Base-by-base conservation (phyloP, 257 asterid species). In the Vinca minor region DNA sequence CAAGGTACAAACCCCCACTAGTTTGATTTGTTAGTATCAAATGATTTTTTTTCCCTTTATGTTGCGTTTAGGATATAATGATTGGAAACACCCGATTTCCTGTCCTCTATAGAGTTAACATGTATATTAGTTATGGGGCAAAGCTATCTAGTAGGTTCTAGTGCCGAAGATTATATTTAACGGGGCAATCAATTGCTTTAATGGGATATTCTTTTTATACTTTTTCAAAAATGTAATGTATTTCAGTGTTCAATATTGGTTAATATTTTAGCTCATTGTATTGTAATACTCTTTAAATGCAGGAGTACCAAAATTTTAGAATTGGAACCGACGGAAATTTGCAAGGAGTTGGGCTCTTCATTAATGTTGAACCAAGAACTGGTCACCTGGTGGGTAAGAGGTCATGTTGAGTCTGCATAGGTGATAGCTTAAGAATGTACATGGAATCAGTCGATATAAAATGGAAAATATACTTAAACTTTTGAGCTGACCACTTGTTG, bases 271-370 rank as follows among this genome's bases (percentile, higher is more conserved):
- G 15, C 7, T 31, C 21, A 8, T n/a, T 23, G 23, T 55, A 28
- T 29, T 53, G 5, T 55, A 34, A 29, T 29, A 14, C 23, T 39
- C 25, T 64, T 60, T n/a, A 25, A 20, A 25, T 70, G 80, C 88
- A 88, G 98, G 98, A 91, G 74, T 91, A 91, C 70, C 96, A 83
- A 80, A 86, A 84, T 72, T 91, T 91, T 69, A 78, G 95, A 67
- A 86, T 88, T 35, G 95, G 98, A 63, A 91, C 92, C 59, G 95
- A 91, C 61, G 98, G 98, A 47, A 91, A 91, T 68, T 76, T 91
- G 80, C 98, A 91, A 79, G 98, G 98, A 4, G 98, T 91, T 73
- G 98, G 96, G 55, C 69, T 91, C 72, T 91, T 88, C 75, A 66
- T 91, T 69, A 87, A 77, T 49, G 76, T 63, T 23, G 95, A 91